Conservation (phyloP, 768 basidiomycete species). For the Lepiota venenata region DNA sequence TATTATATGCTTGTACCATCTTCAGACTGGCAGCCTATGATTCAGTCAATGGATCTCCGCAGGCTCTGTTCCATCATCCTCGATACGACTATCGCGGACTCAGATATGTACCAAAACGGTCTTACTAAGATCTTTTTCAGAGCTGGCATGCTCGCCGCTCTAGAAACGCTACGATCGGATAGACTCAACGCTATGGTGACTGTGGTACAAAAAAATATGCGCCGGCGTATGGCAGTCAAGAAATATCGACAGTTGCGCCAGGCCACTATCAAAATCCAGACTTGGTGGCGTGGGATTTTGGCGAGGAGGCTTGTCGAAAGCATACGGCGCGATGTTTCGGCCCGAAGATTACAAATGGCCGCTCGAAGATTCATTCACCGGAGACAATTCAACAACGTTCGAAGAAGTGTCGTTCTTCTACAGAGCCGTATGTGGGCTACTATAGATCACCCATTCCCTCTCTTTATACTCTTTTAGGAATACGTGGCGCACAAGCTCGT, state of each 20-base stretch:
- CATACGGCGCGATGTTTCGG: slow-evolving; percentile 72
- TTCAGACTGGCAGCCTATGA: slow-evolving; percentile 82
- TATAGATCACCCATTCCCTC: neutral
- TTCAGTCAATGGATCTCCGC: slow-evolving; percentile 75
- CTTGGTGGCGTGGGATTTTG: slow-evolving; percentile 89
- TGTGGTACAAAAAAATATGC: slow-evolving; percentile 96
- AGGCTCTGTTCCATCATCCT: slow-evolving; percentile 83
- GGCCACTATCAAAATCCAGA: slow-evolving; percentile 84
- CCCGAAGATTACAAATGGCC: slow-evolving; percentile 70
- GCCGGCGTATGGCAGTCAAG: slow-evolving; percentile 79
- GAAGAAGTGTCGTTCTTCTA: slow-evolving; percentile 61
- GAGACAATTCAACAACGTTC: slow-evolving; percentile 60
- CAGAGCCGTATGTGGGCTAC: slow-evolving; percentile 73
- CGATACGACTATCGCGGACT: slow-evolving; percentile 82
- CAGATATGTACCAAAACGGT: slow-evolving; percentile 96
- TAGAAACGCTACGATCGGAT: slow-evolving; percentile 88
- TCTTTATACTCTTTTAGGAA: slow-evolving; percentile 37
- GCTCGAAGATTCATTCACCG: slow-evolving; percentile 74
- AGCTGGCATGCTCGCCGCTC: slow-evolving; percentile 95
- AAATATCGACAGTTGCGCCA: slow-evolving; percentile 67
- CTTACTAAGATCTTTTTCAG: slow-evolving; percentile 99
- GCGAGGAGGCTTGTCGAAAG: slow-evolving; percentile 69
- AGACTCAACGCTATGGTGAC: slow-evolving; percentile 90
- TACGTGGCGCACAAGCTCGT: slow-evolving; percentile 75
- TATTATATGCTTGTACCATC: slow-evolving; percentile 97